Conservation (phyloP, 139 green algal genomes). For the Astrephomene gubernaculifera region DNA sequence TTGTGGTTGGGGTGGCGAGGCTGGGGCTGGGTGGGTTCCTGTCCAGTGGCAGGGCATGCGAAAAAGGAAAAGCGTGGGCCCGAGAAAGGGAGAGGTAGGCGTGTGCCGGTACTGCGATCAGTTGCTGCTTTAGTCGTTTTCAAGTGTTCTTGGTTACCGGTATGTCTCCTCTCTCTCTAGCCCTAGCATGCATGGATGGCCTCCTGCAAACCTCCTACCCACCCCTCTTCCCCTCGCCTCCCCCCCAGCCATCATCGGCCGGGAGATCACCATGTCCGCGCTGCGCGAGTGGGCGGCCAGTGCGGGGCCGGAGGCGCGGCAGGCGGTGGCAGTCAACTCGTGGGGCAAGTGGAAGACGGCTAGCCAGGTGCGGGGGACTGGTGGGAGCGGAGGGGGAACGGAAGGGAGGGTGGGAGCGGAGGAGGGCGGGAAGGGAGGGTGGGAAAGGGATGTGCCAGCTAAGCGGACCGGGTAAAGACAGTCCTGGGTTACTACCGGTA, state of each 20-base stretch:
- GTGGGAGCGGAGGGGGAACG: neutral
- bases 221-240: neutral
- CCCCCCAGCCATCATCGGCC: slow-evolving; percentile 81
- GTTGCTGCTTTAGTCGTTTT: too few species aligned
- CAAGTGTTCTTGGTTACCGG: too few species aligned
- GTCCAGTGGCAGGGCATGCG: neutral
- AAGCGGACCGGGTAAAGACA: too few species aligned
- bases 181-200: too few species aligned
- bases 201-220: too few species aligned
- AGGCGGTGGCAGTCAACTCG: slow-evolving; percentile 85
- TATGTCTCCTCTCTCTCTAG: too few species aligned
- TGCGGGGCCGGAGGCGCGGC: slow-evolving; percentile 73
- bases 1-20: neutral
- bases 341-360: slow-evolving; percentile 94
- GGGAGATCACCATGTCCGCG: slow-evolving; percentile 95
- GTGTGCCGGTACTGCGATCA: too few species aligned
- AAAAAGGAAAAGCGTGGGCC: too few species aligned
- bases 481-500: too few species aligned
- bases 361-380: slow-evolving; percentile 58
- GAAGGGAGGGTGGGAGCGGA: neutral
- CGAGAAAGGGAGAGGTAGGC: too few species aligned
- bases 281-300: slow-evolving; percentile 95
- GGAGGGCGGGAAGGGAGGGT: neutral
- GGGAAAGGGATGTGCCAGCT: neutral
- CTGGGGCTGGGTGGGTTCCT: neutral